phyloP scores from a whole-genome alignment of 305 asterid genomes.

The Euphrasia arctica region DNA sequence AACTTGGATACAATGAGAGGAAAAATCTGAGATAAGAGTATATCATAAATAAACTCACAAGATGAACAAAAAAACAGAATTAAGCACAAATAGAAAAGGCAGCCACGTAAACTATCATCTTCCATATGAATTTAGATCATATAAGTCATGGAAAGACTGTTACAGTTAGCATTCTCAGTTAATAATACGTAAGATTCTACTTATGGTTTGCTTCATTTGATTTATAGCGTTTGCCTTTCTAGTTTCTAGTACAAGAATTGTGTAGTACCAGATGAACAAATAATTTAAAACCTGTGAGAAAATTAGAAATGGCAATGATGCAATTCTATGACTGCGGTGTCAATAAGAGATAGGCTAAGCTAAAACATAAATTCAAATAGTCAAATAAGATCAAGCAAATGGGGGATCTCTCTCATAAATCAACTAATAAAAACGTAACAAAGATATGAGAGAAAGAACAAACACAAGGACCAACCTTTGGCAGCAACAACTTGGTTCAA shows the following conservation, averaged over 20 bases:
- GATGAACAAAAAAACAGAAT: background rate
- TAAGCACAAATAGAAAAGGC: conserved; percentile 11
- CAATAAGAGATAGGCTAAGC: conserved; percentile 19
- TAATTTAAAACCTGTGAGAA: background rate
- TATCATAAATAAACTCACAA: conserved; percentile 10
- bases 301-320: conserved; percentile 8
- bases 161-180: background rate
- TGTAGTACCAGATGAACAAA: background rate
- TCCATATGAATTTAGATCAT: conserved; percentile 11
- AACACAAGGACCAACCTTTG: conserved; percentile 55
- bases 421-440: conserved; percentile 5
- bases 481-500: conserved; percentile 89
- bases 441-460: conserved; percentile 5
- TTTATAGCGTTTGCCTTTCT: conserved; percentile 7
- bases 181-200: background rate
- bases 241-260: background rate
- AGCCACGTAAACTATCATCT: conserved; percentile 13
- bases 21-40: background rate
- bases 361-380: background rate
- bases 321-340: conserved; percentile 15
- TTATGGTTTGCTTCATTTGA: conserved; percentile 23
- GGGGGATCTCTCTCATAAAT: background rate
- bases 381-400: conserved; percentile 14
- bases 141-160: background rate
- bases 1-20: background rate